Base-by-base conservation (phyloP, 768 basidiomycete genomes). In the Pleurotus eryngii region DNA sequence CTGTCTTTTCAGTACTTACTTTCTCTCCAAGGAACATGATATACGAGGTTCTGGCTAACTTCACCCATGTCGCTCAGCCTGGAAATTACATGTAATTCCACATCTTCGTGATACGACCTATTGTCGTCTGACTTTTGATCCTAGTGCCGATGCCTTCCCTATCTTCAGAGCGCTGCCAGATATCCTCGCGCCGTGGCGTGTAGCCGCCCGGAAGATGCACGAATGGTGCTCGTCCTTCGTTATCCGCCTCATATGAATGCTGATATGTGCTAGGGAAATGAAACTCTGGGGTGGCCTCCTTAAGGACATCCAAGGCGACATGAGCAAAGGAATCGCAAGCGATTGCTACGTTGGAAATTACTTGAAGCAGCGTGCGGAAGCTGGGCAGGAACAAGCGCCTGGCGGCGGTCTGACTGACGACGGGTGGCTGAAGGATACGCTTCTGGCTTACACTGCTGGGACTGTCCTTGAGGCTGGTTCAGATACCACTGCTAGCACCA, bases 381-480 rank as follows among this genome's bases (percentile, higher is more conserved):
- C 58, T 11, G 67, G 67, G 2, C 53, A 59, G 15, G 65, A 59
- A 18, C 55, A 59, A 3, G 66, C 69, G 7, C 64, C 68, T 4
- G 69, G 69, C 1, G 61, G 59, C 22, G 68, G 68, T 11, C 30
- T 69, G 30, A 66, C 66, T 4, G 64, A 66, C 26, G 68, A 67
- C 50, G 66, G 64, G 15, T 70, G 68, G 69, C 60, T 70, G 45
- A 65, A 61, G 38, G 69, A 70, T 55, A 68, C 64, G 26, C 50
- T 70, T 18, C 54, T 70, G 11, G 64, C 68, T 11, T 70, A 68
- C 48, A 65, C 64, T 8, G 69, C 66, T 12, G 69, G 60, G 6
- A 63, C 66, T 0, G 64, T 68, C 8, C 65, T 70, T 20, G 69
- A 70, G 48, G 70, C 68, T 6, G 70, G 68, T 15, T 65, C 67